Percentiles rank a stretch among this genome's conserved stretches.
Evolutionary conservation across 768 basidiomycete genomes (phyloP).

Genomic region (Agaricus sinodeliciosus): DNA sequence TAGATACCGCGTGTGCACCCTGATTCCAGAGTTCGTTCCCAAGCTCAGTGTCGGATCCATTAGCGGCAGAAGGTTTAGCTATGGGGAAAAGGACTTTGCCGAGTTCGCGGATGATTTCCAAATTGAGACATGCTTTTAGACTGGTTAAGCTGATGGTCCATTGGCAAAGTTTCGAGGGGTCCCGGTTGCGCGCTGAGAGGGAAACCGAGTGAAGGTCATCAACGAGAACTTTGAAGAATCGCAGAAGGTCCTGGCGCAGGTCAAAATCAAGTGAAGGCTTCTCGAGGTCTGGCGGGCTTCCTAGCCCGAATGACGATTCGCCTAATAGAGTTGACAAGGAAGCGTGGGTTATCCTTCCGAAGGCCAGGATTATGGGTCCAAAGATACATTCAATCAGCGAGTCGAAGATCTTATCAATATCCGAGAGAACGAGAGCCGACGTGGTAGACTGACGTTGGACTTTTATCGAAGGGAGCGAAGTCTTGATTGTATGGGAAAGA

Average conservation of each 20-base stretch:
- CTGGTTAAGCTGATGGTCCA: constrained; percentile 3
- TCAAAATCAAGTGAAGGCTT: background rate
- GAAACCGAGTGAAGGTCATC: background rate
- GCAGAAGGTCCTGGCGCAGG: constrained; percentile 6
- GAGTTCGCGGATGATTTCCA: constrained; percentile 34
- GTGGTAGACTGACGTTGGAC: background rate
- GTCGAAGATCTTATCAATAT: constrained; percentile 4
- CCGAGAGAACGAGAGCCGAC: background rate
- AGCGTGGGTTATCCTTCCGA: background rate
- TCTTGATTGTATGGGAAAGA: background rate
- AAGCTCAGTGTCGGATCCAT: background rate
- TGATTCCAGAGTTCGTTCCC: background rate
- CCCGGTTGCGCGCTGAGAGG: background rate
- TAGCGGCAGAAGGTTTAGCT: background rate
- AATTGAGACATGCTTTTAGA: constrained; percentile 22
- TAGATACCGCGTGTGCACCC: background rate
- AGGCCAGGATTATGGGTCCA: constrained; percentile 1
- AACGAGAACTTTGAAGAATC: constrained; percentile 5
- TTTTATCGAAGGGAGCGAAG: background rate
- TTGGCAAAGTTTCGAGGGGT: background rate
- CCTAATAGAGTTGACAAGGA: background rate
- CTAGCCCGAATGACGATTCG: background rate
- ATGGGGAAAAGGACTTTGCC: constrained; percentile 20
- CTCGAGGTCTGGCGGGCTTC: background rate
- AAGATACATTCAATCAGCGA: constrained; percentile 6